A percentile compares a stretch with the other conserved stretches of the same genome.
These are phyloP conservation scores for Magnaporthales sp. DNA, from an alignment of 2,329 filamentous ascomycete genomes.

Conservation along the genomic window DNA sequence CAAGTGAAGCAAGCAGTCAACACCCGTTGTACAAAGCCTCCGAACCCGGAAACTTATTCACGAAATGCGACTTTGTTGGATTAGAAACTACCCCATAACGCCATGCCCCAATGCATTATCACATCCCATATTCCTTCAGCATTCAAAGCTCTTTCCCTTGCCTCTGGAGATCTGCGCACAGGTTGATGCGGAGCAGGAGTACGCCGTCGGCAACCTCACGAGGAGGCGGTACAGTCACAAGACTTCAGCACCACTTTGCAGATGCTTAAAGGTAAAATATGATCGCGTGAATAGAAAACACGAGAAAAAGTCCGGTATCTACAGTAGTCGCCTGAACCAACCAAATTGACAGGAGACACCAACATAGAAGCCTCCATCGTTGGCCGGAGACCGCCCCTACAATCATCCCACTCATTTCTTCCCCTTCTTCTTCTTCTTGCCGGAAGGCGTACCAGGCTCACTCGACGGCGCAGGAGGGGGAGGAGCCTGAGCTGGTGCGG, in stretches of 20 bases:
- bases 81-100: background rate
- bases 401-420: slow-evolving; percentile 53
- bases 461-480: background rate
- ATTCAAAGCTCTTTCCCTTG: background rate
- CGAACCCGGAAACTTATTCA: background rate
- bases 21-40: background rate
- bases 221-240: no score
- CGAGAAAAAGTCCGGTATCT: background rate
- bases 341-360: background rate
- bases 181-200: no score
- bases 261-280: background rate
- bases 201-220: no score
- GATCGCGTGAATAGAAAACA: background rate
- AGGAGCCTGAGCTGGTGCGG: background rate
- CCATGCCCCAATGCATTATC: background rate
- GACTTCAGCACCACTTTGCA: background rate
- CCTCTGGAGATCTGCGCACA: no score
- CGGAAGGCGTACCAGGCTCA: slow-evolving; percentile 23
- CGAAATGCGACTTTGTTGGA: background rate
- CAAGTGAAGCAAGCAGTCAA: background rate
- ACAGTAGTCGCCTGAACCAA: background rate
- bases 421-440: slow-evolving; percentile 48
- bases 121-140: background rate
- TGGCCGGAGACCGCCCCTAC: no score
- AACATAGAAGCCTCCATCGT: background rate